Evolutionary conservation across 192 early-diverging fungal genomes (phyloP).

Genomic region (Allomyces macrogynus): DNA sequence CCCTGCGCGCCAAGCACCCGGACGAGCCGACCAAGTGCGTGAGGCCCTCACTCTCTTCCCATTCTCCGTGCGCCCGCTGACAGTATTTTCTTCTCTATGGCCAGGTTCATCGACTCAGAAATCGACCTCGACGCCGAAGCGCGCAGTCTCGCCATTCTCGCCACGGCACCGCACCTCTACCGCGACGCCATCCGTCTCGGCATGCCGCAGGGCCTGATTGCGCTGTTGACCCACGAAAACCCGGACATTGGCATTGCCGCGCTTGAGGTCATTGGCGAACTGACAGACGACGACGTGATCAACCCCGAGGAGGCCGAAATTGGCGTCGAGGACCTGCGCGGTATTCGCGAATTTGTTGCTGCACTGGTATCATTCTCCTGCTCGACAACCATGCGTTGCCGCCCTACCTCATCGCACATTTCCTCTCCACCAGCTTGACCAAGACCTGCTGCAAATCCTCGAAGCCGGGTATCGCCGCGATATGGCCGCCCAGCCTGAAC

Average conservation of each 20-base stretch:
- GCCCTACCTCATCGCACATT: background rate
- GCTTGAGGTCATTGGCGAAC: slow-evolving; percentile 69
- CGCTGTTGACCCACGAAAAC: slow-evolving; percentile 78
- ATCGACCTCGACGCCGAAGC: slow-evolving; percentile 83
- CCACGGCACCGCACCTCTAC: slow-evolving; percentile 64
- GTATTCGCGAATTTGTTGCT: slow-evolving; percentile 46
- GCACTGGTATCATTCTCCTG: slow-evolving; percentile 25
- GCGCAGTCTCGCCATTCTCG: slow-evolving; percentile 47
- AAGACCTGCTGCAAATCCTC: background rate
- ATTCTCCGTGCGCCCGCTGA: background rate
- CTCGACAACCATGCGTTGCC: background rate
- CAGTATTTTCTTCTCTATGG: background rate
- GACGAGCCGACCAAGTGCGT: slow-evolving; percentile 29
- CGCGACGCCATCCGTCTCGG: slow-evolving; percentile 47
- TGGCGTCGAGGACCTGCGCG: slow-evolving; percentile 26
- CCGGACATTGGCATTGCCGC: slow-evolving; percentile 73
- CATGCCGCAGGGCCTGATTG: slow-evolving; percentile 38
- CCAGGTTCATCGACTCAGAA: slow-evolving; percentile 82
- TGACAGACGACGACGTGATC: slow-evolving; percentile 75
- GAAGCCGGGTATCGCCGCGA: background rate
- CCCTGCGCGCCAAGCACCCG: slow-evolving; percentile 57
- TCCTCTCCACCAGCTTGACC: slow-evolving; percentile 9
- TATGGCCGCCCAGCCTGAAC: slow-evolving; percentile 44
- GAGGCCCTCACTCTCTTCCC: background rate
- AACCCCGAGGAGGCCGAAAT: slow-evolving; percentile 34